phyloP scores from a whole-genome alignment of 2,329 filamentous ascomycete genomes.

The Coleophoma crateriformis region DNA sequence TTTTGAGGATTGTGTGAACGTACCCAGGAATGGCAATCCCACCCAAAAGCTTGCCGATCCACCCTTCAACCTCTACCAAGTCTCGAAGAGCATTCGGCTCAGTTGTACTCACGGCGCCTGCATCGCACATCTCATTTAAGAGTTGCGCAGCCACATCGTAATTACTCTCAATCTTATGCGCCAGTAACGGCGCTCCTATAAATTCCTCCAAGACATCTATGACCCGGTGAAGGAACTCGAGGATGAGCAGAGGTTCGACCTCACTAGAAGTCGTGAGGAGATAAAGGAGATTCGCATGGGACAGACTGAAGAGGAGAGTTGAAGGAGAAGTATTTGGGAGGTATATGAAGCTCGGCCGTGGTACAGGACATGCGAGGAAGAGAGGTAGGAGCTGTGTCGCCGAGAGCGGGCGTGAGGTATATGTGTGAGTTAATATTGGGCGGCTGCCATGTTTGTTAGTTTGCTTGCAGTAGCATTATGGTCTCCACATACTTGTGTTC shows the following conservation, averaged over 20 bases:
- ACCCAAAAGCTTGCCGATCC: constrained; percentile 82
- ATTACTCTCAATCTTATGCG: constrained; percentile 78
- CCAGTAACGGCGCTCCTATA: constrained; percentile 78
- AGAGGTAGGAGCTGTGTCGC: constrained; percentile 73
- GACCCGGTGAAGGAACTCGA: constrained; percentile 92
- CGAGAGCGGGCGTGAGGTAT: constrained; percentile 74
- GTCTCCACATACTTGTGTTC: constrained; percentile 69
- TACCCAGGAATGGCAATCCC: constrained; percentile 80
- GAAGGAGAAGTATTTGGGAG: constrained; percentile 76
- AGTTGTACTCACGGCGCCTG: constrained; percentile 80
- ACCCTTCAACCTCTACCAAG: constrained; percentile 84
- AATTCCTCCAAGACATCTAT: constrained; percentile 94
- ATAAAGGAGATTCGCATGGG: constrained; percentile 83
- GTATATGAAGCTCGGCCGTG: constrained; percentile 82
- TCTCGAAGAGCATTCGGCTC: constrained; percentile 91
- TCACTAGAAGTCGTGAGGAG: constrained; percentile 81
- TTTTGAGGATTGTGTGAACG: constrained; percentile 14
- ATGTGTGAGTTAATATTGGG: constrained; percentile 82
- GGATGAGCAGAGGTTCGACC: constrained; percentile 79
- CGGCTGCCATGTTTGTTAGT: constrained; percentile 44
- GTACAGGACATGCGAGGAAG: constrained; percentile 76
- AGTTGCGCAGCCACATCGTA: constrained; percentile 95
- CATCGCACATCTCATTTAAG: constrained; percentile 94
- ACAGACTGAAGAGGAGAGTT: constrained; percentile 80
- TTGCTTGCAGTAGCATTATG: too few species aligned